These are phyloP conservation scores for Colletotrichum tropicale DNA, from an alignment of 2,329 filamentous ascomycete genomes.

Conservation along the genomic window DNA sequence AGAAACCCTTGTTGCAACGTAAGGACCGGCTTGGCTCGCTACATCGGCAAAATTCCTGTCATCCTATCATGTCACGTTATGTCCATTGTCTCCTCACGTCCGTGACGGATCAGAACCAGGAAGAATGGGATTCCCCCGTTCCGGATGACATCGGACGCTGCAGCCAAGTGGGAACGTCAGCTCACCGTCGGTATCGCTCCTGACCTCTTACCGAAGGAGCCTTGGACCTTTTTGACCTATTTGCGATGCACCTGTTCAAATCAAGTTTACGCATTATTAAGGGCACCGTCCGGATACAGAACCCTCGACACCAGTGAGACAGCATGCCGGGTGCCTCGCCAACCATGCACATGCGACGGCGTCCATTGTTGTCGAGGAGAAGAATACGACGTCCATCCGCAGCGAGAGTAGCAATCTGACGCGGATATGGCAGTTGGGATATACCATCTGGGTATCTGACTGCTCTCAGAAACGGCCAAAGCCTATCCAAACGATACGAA, in stretches of 20 bases:
- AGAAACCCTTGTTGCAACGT: background rate
- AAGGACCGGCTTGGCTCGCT: background rate
- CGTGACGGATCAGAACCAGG: background rate
- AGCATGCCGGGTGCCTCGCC: background rate
- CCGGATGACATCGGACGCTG: background rate
- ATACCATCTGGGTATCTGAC: background rate
- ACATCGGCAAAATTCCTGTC: background rate
- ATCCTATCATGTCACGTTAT: slow-evolving; percentile 2
- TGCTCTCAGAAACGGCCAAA: background rate
- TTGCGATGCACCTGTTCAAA: background rate
- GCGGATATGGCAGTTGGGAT: background rate
- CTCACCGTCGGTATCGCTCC: background rate
- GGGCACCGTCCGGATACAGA: background rate
- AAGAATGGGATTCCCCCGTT: background rate
- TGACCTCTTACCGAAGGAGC: background rate
- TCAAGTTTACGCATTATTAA: background rate
- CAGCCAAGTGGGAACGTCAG: slow-evolving; percentile 3
- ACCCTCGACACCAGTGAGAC: background rate
- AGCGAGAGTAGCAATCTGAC: background rate
- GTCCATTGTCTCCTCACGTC: background rate
- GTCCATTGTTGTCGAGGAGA: background rate
- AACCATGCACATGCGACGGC: background rate
- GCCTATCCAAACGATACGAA: background rate
- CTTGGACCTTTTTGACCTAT: background rate
- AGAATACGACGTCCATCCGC: background rate